phyloP scores from a whole-genome alignment of 257 asterid genomes.

The Asclepias syriaca region DNA sequence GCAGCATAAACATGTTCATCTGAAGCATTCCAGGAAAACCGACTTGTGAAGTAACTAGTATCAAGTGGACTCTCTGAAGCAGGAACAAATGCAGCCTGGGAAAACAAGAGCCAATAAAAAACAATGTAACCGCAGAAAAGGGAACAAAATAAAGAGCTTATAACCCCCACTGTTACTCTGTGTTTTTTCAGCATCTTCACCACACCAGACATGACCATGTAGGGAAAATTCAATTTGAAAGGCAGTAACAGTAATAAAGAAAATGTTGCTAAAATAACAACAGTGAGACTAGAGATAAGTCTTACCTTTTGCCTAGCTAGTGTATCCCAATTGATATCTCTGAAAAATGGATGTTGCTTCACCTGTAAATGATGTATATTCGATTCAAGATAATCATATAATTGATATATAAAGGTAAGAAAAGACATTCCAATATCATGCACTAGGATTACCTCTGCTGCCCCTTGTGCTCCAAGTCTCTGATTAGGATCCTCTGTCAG shows the following conservation, averaged over 20 bases:
- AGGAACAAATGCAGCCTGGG: constrained; percentile 94
- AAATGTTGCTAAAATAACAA: background rate
- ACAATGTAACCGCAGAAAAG: background rate
- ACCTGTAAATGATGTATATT: constrained; percentile 46
- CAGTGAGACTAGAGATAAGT: background rate
- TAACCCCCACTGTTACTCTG: background rate
- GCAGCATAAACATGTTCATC: constrained; percentile 79
- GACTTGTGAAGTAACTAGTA: constrained; percentile 94
- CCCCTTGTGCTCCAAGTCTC: constrained; percentile 96
- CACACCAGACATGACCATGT: background rate
- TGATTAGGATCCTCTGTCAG: constrained; percentile 93
- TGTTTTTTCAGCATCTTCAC: background rate
- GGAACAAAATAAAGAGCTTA: background rate
- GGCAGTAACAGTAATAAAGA: background rate
- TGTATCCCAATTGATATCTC: constrained; percentile 98
- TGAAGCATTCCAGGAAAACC: constrained; percentile 89
- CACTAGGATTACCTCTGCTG: constrained; percentile 60
- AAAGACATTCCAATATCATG: background rate
- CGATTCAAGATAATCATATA: background rate
- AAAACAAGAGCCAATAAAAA: constrained; percentile 10
- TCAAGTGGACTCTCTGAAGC: constrained; percentile 88
- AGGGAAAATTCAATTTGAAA: background rate
- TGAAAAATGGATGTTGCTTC: constrained; percentile 85
- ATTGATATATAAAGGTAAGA: background rate
- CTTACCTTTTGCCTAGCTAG: constrained; percentile 94